Conservation (phyloP, 2,329 filamentous ascomycete species). For the Didymella keratinophila region DNA sequence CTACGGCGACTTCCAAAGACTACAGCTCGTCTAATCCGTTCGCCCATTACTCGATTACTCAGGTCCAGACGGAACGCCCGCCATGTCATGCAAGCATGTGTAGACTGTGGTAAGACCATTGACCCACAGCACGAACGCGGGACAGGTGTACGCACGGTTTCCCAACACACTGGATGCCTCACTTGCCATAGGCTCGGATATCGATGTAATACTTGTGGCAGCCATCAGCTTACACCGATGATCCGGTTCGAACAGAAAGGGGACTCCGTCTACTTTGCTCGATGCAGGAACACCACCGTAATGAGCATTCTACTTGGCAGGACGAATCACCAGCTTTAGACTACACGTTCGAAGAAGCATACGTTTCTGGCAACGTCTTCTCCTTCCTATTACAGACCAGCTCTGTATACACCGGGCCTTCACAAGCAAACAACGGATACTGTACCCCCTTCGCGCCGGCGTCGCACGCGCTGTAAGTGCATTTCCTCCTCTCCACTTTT, state of each 20-base stretch:
- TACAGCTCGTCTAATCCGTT: neutral
- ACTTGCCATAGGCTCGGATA: conserved; percentile 2
- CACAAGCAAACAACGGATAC: neutral
- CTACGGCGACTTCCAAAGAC: neutral
- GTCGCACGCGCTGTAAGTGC: conserved; percentile 21
- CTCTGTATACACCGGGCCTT: neutral
- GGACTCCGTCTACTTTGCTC: neutral
- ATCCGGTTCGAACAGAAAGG: neutral
- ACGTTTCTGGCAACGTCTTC: neutral
- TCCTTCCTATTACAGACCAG: conserved; percentile 2
- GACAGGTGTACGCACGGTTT: neutral
- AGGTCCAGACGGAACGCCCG: neutral
- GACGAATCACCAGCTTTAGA: neutral
- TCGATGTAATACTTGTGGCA: neutral
- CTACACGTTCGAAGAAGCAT: neutral
- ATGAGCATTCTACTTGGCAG: neutral
- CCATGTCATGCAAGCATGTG: neutral
- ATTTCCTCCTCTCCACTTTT: neutral
- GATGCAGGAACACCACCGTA: conserved; percentile 12
- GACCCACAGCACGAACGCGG: neutral
- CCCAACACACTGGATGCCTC: conserved; percentile 2
- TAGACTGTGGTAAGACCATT: neutral
- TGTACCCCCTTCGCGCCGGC: neutral
- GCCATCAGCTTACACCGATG: conserved; percentile 6
- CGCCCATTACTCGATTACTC: neutral